Percentiles rank a stretch among this genome's conserved stretches.
These are phyloP conservation scores for Earliella scabrosa DNA, from an alignment of 1,284 basidiomycete species.

Conservation along the genomic window DNA sequence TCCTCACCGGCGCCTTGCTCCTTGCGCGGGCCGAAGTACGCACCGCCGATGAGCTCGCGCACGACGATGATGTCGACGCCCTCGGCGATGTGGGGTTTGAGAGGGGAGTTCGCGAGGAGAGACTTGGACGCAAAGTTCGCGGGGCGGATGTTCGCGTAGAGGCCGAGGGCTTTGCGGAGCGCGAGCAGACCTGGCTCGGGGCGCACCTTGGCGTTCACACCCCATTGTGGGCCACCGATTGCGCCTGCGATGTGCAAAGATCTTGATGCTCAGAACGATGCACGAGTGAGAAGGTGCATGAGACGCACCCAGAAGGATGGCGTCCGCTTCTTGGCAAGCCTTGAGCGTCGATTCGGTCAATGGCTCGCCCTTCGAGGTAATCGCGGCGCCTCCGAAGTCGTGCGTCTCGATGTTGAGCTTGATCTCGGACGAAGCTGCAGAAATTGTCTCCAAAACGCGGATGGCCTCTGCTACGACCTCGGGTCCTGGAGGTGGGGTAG, in stretches of 20 bases:
- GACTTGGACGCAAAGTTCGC: slow-evolving; percentile 94
- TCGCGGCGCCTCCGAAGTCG: slow-evolving; percentile 93
- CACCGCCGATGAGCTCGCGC: slow-evolving; percentile 92
- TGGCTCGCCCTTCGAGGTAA: slow-evolving; percentile 86
- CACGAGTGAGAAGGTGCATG: too few species aligned
- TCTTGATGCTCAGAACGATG: too few species aligned
- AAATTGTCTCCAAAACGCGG: slow-evolving; percentile 82
- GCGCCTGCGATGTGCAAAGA: too few species aligned
- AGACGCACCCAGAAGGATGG: slow-evolving; percentile 84
- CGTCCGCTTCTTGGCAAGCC: slow-evolving; percentile 89
- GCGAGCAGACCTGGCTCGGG: slow-evolving; percentile 94
- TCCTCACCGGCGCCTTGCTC: slow-evolving; percentile 75
- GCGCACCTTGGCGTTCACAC: slow-evolving; percentile 86
- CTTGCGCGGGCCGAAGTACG: slow-evolving; percentile 94
- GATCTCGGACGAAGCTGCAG: slow-evolving; percentile 61
- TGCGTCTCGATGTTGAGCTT: slow-evolving; percentile 80
- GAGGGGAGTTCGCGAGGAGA: slow-evolving; percentile 89
- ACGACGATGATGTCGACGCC: slow-evolving; percentile 95
- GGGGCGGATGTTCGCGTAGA: slow-evolving; percentile 98
- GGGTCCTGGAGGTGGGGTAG: slow-evolving; percentile 65
- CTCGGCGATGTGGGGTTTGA: slow-evolving; percentile 85
- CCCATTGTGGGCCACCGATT: slow-evolving; percentile 99
- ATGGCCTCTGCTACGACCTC: slow-evolving; percentile 92
- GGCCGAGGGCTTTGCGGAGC: slow-evolving; percentile 92
- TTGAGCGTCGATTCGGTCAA: slow-evolving; percentile 86